Percentiles rank a stretch among this genome's conserved stretches.
These are phyloP conservation scores for Backusella westeae DNA, from an alignment of 192 early-diverging fungal genomes.

Conservation along the genomic window DNA sequence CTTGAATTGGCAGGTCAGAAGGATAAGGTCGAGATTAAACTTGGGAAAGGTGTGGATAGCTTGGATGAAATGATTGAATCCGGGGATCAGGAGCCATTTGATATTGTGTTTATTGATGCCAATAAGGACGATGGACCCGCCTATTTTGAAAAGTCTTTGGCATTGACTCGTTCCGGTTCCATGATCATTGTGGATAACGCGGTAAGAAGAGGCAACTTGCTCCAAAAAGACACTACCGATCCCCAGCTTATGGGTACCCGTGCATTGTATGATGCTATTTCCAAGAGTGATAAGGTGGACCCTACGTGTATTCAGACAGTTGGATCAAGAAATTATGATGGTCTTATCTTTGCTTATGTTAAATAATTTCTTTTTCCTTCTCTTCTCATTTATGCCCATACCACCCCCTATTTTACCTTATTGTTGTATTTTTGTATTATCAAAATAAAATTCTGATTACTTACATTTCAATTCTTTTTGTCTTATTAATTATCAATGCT, in stretches of 20 bases:
- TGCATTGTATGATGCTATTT: background rate
- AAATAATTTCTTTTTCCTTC: background rate
- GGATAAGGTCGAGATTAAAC: background rate
- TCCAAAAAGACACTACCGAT: background rate
- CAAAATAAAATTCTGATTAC: background rate
- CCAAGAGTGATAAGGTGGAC: background rate
- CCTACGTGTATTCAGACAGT: background rate
- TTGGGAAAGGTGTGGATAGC: background rate
- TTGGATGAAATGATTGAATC: background rate
- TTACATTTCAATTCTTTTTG: background rate
- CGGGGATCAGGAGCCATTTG: background rate
- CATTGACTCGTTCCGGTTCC: background rate
- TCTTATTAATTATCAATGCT: background rate
- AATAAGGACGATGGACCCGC: background rate
- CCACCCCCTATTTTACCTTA: too few relatives aligned
- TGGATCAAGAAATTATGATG: background rate
- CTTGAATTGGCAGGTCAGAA: background rate
- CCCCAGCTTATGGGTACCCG: background rate
- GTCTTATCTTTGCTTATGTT: background rate
- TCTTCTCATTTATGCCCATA: background rate
- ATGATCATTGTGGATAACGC: background rate
- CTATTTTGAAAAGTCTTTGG: background rate
- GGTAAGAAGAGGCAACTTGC: background rate
- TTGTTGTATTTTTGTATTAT: too few relatives aligned
- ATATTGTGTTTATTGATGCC: slow-evolving; percentile 4